These are phyloP conservation scores for Linnemannia exigua DNA, from an alignment of 192 early-diverging fungal species.

Conservation along the genomic window DNA sequence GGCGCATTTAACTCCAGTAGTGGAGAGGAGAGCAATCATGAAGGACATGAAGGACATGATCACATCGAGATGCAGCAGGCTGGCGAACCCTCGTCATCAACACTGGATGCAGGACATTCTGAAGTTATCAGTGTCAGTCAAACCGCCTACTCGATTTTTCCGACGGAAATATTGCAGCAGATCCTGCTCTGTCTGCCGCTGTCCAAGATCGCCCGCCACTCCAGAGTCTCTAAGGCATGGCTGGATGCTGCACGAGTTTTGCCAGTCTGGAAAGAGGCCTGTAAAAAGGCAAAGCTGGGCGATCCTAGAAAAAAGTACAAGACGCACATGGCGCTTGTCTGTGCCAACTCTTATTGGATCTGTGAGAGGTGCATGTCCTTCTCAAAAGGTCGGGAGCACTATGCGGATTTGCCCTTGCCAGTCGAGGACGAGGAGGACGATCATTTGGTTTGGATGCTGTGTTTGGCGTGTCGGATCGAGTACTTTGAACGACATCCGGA, in stretches of 20 bases:
- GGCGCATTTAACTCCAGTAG: not conserved
- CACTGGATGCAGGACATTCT: not conserved
- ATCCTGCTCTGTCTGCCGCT: constrained; percentile 19
- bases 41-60: not conserved
- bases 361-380: constrained; percentile 24
- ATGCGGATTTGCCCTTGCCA: constrained; percentile 16
- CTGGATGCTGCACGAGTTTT: constrained; percentile 13
- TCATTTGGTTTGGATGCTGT: constrained; percentile 17
- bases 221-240: constrained; percentile 20
- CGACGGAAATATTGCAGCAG: constrained; percentile 33
- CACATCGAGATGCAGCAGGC: not conserved
- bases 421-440: not conserved
- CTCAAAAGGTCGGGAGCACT: not conserved
- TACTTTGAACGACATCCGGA: constrained; percentile 18
- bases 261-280: constrained; percentile 8
- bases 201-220: constrained; percentile 18
- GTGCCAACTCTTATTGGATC: constrained; percentile 22
- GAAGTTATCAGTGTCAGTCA: not conserved
- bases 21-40: not conserved
- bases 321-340: constrained; percentile 22
- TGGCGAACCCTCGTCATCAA: not conserved
- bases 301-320: constrained; percentile 15
- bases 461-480: constrained; percentile 1
- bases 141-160: constrained; percentile 9
- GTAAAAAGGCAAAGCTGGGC: constrained; percentile 14